Percentiles rank a stretch among this genome's conserved stretches.
Evolutionary conservation across 2,329 filamentous ascomycete genomes (phyloP).

Genomic region (Dactylella cylindrospora): DNA sequence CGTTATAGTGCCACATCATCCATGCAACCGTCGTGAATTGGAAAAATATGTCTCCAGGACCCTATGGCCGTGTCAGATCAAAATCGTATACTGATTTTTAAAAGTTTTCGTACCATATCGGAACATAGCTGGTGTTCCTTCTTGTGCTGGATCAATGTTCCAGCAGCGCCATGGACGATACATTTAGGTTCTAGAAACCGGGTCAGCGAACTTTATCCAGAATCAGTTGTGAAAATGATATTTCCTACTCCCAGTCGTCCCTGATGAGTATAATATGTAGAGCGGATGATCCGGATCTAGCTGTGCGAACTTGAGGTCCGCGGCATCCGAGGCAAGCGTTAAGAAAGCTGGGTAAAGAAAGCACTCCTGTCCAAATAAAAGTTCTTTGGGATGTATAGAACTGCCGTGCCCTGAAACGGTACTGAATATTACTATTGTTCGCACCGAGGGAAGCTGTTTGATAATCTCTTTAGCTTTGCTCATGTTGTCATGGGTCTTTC

Average conservation of each 20-base stretch:
- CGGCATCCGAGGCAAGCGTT: slow-evolving; percentile 27
- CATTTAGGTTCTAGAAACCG: slow-evolving; percentile 73
- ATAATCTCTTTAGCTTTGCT: slow-evolving; percentile 78
- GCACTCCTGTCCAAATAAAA: slow-evolving; percentile 27
- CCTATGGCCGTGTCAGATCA: too few relatives aligned
- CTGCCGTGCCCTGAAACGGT: slow-evolving; percentile 57
- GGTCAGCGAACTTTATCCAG: slow-evolving; percentile 38
- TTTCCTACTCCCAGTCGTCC: slow-evolving; percentile 69
- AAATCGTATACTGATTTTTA: background rate
- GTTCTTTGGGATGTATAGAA: slow-evolving; percentile 32
- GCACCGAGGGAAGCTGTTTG: slow-evolving; percentile 65
- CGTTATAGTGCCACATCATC: slow-evolving; percentile 99
- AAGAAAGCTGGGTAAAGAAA: slow-evolving; percentile 53
- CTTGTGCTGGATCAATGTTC: slow-evolving; percentile 92
- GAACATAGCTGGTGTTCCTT: slow-evolving; percentile 91
- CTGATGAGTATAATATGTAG: slow-evolving; percentile 90
- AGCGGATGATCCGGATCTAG: slow-evolving; percentile 82
- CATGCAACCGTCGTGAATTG: slow-evolving; percentile 49
- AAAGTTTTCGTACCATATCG: slow-evolving; percentile 61
- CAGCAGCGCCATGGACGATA: slow-evolving; percentile 87
- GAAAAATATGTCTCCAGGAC: slow-evolving; percentile 47
- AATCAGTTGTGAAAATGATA: slow-evolving; percentile 1
- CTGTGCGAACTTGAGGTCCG: slow-evolving; percentile 67
- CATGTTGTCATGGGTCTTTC: slow-evolving; percentile 78
- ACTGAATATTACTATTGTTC: slow-evolving; percentile 72